phyloP scores from a whole-genome alignment of 768 basidiomycete species.

The Crepidotus variabilis region DNA sequence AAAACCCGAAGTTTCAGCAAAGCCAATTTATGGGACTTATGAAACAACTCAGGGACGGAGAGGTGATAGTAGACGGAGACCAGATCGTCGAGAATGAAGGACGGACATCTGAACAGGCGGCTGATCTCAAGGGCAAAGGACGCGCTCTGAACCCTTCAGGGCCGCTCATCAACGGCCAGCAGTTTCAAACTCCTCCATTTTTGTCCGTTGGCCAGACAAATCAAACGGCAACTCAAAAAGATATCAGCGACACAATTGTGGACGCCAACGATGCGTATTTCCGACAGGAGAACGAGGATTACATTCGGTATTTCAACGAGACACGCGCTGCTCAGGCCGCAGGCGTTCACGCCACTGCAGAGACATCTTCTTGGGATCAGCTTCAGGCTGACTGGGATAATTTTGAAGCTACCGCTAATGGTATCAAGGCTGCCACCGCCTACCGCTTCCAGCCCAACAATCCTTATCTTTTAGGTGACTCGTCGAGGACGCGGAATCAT shows the following conservation, averaged over 20 bases:
- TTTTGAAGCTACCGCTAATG: constrained; percentile 71
- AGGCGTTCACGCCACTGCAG: constrained; percentile 18
- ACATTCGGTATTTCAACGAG: constrained; percentile 54
- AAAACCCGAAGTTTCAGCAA: constrained; percentile 81
- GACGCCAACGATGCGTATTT: constrained; percentile 68
- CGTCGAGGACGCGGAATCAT: constrained; percentile 50
- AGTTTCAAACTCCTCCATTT: not conserved
- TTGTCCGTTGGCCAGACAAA: not conserved
- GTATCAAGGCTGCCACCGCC: constrained; percentile 48
- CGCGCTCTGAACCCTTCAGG: constrained; percentile 33
- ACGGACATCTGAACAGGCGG: constrained; percentile 17
- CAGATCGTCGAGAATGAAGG: constrained; percentile 61
- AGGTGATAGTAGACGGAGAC: constrained; percentile 76
- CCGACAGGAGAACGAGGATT: constrained; percentile 67
- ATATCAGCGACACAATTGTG: constrained; percentile 16
- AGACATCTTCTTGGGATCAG: constrained; percentile 50
- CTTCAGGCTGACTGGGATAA: constrained; percentile 79
- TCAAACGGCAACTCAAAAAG: constrained; percentile 4
- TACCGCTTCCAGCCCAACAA: constrained; percentile 80
- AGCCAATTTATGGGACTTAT: constrained; percentile 85
- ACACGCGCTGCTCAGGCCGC: constrained; percentile 21
- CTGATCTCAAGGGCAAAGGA: constrained; percentile 70
- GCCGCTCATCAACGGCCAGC: constrained; percentile 5
- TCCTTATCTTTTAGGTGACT: constrained; percentile 69
- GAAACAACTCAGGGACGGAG: constrained; percentile 77